These are phyloP conservation scores for Hortaea sp. DNA, from an alignment of 2,329 filamentous ascomycete genomes.

Conservation along the genomic window DNA sequence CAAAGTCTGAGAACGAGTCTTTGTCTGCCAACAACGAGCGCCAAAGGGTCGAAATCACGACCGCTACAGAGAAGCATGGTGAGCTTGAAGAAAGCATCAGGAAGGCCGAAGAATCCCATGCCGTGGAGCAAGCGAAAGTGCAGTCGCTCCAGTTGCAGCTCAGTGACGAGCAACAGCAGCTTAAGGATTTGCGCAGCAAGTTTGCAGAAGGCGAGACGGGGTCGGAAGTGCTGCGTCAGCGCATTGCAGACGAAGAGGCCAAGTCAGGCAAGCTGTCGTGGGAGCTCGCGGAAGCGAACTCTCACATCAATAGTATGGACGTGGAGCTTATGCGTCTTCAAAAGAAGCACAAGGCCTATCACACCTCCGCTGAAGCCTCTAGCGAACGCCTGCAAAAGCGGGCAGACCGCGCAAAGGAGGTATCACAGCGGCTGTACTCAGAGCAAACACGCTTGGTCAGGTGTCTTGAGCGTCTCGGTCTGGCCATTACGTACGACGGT, in stretches of 20 bases:
- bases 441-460: constrained; percentile 77
- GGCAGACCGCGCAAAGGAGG: constrained; percentile 64
- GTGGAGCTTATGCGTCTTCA: constrained; percentile 62
- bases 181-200: constrained; percentile 57
- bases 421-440: constrained; percentile 71
- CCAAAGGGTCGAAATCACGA: constrained; percentile 25
- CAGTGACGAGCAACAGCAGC: constrained; percentile 58
- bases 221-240: constrained; percentile 65
- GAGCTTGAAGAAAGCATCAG: constrained; percentile 29
- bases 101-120: constrained; percentile 33
- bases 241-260: constrained; percentile 64
- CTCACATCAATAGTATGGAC: constrained; percentile 65
- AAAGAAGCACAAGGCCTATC: constrained; percentile 50
- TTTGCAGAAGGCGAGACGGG: constrained; percentile 77
- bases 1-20: constrained; percentile 37
- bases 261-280: constrained; percentile 58
- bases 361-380: constrained; percentile 38
- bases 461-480: constrained; percentile 78
- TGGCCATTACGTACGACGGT: constrained; percentile 64
- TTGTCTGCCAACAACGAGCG: constrained; percentile 30
- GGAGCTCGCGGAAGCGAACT: constrained; percentile 63
- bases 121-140: constrained; percentile 38
- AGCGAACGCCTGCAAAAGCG: constrained; percentile 57
- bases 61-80: constrained; percentile 20
- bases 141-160: constrained; percentile 41